phyloP scores from a whole-genome alignment of 2,329 filamentous ascomycete species.

The Diaporthe helianthi region DNA sequence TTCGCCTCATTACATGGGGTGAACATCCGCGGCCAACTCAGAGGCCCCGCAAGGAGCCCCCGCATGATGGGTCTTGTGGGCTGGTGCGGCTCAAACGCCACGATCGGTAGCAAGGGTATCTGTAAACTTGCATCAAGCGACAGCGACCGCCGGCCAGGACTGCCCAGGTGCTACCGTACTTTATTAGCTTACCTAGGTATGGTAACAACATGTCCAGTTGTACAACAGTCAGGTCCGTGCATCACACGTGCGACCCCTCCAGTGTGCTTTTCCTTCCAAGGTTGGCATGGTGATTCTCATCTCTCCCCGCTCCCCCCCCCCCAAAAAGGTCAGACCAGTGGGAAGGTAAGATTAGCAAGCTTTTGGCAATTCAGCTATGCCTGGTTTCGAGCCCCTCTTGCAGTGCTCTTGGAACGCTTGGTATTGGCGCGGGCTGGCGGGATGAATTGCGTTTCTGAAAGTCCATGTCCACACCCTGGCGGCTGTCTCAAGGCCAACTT shows the following conservation, averaged over 20 bases:
- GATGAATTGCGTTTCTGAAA: conserved; percentile 1
- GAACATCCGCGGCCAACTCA: conserved; percentile 16
- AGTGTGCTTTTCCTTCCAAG: background rate
- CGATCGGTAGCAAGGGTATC: conserved; percentile 27
- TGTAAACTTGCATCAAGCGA: conserved; percentile 15
- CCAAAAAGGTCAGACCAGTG: background rate
- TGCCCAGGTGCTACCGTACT: no score
- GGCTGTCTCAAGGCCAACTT: conserved; percentile 22
- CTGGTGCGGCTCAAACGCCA: conserved; percentile 32
- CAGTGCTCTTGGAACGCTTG: background rate
- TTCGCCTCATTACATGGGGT: conserved; percentile 11
- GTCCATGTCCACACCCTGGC: conserved; percentile 7
- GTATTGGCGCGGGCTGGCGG: conserved; percentile 1
- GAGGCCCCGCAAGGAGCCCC: conserved; percentile 5
- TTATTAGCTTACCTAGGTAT: no score
- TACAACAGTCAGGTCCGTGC: background rate
- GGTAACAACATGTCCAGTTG: background rate
- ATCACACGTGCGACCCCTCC: conserved; percentile 1
- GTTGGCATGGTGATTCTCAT: conserved; percentile 6
- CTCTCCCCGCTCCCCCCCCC: background rate
- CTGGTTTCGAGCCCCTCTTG: background rate
- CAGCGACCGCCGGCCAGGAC: conserved; percentile 18
- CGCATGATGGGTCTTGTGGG: conserved; percentile 11
- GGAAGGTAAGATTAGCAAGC: conserved; percentile 11
- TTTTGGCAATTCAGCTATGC: background rate